A percentile compares a stretch with the other conserved stretches of the same genome.
Evolutionary conservation across 176 grass and related monocot genomes (phyloP).

Genomic region (Raddia distichophylla): DNA sequence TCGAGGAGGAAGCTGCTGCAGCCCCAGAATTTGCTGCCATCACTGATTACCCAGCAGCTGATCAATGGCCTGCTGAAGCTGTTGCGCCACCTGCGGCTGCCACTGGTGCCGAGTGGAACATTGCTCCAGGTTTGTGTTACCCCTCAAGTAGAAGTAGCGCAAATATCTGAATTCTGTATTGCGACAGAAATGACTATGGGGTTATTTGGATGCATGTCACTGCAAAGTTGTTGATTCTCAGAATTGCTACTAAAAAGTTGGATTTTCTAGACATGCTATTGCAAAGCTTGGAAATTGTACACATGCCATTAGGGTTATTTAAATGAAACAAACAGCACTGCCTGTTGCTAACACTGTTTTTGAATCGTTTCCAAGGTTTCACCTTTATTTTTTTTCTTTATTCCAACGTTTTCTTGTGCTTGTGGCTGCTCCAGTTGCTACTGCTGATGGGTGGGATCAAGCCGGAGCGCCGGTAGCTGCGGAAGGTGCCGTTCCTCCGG

Average conservation of each 20-base stretch:
- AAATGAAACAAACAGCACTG: background rate
- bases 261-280: too few relatives aligned
- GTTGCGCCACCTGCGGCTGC: conserved; percentile 27
- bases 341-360: background rate
- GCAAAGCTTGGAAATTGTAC: too few relatives aligned
- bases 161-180: background rate
- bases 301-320: background rate
- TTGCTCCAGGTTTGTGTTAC: conserved; percentile 56
- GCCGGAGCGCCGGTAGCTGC: conserved; percentile 33
- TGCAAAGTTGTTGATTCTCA: too few relatives aligned
- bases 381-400: background rate
- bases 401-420: background rate
- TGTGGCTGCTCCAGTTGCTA: conserved; percentile 57
- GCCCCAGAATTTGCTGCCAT: conserved; percentile 62
- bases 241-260: too few relatives aligned
- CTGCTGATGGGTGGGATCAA: conserved; percentile 71
- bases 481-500: conserved; percentile 35
- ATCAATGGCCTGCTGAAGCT: conserved; percentile 60
- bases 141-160: background rate
- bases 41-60: conserved; percentile 53
- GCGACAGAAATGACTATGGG: background rate
- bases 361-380: background rate
- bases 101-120: conserved; percentile 51
- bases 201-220: too few relatives aligned
- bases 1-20: conserved; percentile 71